phyloP scores from a whole-genome alignment of 345 rosid genomes.

The Lepidium aucheri region DNA sequence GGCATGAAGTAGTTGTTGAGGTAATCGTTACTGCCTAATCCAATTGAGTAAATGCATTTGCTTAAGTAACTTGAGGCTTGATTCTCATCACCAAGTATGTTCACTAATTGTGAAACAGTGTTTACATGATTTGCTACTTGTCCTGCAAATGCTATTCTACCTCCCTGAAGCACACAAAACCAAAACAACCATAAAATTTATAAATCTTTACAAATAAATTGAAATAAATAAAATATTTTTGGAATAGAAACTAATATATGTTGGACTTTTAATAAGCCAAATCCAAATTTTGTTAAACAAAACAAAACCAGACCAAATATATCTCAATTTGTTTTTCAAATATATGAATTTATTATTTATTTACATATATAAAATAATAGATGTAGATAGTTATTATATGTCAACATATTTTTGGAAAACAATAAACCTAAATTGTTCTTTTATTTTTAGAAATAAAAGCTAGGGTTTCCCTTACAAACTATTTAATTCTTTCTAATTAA shows the following conservation, averaged over 20 bases:
- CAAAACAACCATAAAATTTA: background rate
- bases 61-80: slow-evolving; percentile 48
- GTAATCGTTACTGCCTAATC: slow-evolving; percentile 90
- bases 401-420: too few species aligned
- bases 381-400: too few species aligned
- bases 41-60: slow-evolving; percentile 65
- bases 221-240: too few species aligned
- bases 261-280: too few species aligned
- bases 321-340: background rate
- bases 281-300: background rate
- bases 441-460: too few species aligned
- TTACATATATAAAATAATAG: too few species aligned
- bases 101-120: slow-evolving; percentile 54
- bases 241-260: too few species aligned
- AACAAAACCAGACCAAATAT: background rate
- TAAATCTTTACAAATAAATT: too few species aligned
- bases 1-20: slow-evolving; percentile 97
- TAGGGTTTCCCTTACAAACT: too few species aligned
- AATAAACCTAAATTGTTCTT: too few species aligned
- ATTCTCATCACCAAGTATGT: slow-evolving; percentile 48
- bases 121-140: slow-evolving; percentile 64
- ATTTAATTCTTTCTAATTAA: too few species aligned
- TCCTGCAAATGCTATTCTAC: slow-evolving; percentile 56
- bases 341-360: background rate
- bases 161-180: slow-evolving; percentile 41